Evolutionary conservation across 768 basidiomycete species (phyloP).

Genomic region (Suillus tomentosus): DNA sequence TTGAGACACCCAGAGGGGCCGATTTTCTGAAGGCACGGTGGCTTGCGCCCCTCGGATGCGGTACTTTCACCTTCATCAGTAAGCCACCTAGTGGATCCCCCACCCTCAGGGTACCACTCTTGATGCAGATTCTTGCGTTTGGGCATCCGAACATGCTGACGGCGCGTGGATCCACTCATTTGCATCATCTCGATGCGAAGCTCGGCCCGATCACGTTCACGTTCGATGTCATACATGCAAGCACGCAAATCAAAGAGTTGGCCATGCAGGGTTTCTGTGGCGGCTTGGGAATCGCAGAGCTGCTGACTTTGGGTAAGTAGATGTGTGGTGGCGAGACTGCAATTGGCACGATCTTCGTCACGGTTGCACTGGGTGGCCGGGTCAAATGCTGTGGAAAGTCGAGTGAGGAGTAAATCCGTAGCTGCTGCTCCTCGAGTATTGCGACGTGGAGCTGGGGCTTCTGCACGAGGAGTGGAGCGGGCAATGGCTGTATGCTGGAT

Average conservation of each 20-base stretch:
- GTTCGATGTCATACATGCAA: slow-evolving; percentile 15
- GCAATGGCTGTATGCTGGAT: slow-evolving; percentile 13
- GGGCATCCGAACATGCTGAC: not conserved
- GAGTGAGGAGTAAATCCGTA: slow-evolving; percentile 23
- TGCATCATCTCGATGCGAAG: slow-evolving; percentile 18
- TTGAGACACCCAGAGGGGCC: no score
- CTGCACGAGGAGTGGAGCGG: not conserved
- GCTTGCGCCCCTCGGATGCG: not conserved
- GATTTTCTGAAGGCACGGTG: not conserved
- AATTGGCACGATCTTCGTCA: slow-evolving; percentile 27
- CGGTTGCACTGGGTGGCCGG: slow-evolving; percentile 24
- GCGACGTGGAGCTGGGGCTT: slow-evolving; percentile 13
- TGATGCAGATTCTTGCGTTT: no score
- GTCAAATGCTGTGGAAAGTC: slow-evolving; percentile 27
- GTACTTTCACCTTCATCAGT: not conserved
- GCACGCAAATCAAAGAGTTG: slow-evolving; percentile 17
- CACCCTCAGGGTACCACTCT: no score
- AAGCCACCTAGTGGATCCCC: not conserved
- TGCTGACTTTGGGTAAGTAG: slow-evolving; percentile 26
- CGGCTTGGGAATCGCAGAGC: slow-evolving; percentile 26
- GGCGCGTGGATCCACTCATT: not conserved
- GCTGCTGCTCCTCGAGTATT: slow-evolving; percentile 15
- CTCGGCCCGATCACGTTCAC: slow-evolving; percentile 19
- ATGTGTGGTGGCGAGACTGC: slow-evolving; percentile 28
- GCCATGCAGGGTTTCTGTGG: slow-evolving; percentile 10